A percentile compares a stretch with the other conserved stretches of the same genome.
Conservation (phyloP, 805 yeast genomes). For the Wickerhamiella musiphila region DNA sequence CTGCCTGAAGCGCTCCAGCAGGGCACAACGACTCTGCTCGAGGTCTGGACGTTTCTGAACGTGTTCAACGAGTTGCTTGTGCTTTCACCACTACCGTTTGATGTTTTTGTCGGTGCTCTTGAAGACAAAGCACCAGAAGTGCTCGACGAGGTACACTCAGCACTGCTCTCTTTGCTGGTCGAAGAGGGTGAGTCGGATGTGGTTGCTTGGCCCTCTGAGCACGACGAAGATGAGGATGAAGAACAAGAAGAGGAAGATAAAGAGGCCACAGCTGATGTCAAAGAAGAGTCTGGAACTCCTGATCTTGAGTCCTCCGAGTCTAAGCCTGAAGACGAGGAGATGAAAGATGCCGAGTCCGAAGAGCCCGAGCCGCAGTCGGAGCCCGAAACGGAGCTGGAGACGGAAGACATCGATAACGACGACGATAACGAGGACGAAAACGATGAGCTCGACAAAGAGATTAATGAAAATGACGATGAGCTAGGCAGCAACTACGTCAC, state of each 20-base stretch:
- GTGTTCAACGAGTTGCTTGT: slow-evolving; percentile 45
- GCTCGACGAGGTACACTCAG: slow-evolving; percentile 52
- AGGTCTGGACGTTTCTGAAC: slow-evolving; percentile 60
- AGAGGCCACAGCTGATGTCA: slow-evolving; percentile 17
- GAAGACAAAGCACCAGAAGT: slow-evolving; percentile 30
- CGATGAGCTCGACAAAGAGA: slow-evolving; percentile 5
- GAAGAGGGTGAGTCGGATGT: slow-evolving; percentile 26
- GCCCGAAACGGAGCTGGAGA: slow-evolving; percentile 15
- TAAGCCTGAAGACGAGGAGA: slow-evolving; percentile 14
- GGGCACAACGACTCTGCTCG: slow-evolving; percentile 25
- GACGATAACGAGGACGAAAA: slow-evolving; percentile 7
- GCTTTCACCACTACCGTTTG: slow-evolving; percentile 64
- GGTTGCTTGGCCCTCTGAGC: too few species aligned
- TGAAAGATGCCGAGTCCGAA: slow-evolving; percentile 7
- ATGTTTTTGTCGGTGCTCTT: slow-evolving; percentile 50
- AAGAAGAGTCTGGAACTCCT: slow-evolving; percentile 7
- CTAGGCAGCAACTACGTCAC: slow-evolving; percentile 1
- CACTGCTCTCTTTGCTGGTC: slow-evolving; percentile 39
- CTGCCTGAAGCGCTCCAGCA: slow-evolving; percentile 3
- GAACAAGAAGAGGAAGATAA: slow-evolving; percentile 20
- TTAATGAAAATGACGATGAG: slow-evolving; percentile 3
- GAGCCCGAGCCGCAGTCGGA: slow-evolving; percentile 19
- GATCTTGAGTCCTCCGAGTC: slow-evolving; percentile 2
- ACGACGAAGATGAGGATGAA: slow-evolving; percentile 9
- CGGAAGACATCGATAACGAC: slow-evolving; percentile 12